Evolutionary conservation across 192 early-diverging fungal species (phyloP).

Genomic region (Coemansia sp.): DNA sequence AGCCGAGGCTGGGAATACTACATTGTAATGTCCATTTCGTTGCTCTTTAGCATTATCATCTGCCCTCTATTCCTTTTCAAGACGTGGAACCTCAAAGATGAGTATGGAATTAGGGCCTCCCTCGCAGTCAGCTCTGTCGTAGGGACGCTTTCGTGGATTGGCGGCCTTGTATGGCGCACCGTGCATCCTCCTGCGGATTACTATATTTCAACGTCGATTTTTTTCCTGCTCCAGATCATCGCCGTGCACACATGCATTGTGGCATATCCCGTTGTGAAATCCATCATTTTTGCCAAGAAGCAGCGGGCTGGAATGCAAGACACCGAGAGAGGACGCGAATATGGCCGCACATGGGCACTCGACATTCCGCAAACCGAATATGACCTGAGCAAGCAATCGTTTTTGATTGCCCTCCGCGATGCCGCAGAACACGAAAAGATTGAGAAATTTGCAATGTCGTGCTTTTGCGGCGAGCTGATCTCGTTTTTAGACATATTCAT

Average conservation of each 20-base stretch:
- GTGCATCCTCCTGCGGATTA: not conserved
- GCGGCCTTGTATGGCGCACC: slow-evolving; percentile 11
- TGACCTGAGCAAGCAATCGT: slow-evolving; percentile 18
- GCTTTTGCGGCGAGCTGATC: slow-evolving; percentile 33
- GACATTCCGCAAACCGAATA: slow-evolving; percentile 12
- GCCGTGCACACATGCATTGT: slow-evolving; percentile 17
- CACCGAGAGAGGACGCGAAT: not conserved
- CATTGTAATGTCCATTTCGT: not conserved
- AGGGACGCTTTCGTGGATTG: slow-evolving; percentile 15
- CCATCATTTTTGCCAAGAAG: slow-evolving; percentile 7
- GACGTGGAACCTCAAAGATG: slow-evolving; percentile 18
- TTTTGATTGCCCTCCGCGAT: slow-evolving; percentile 26
- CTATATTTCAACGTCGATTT: slow-evolving; percentile 14
- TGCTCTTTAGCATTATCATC: slow-evolving; percentile 1
- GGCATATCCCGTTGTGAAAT: slow-evolving; percentile 12
- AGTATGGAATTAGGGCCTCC: slow-evolving; percentile 26
- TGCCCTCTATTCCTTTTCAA: slow-evolving; percentile 11
- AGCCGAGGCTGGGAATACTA: slow-evolving; percentile 13
- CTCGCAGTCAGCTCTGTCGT: slow-evolving; percentile 12
- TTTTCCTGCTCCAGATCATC: slow-evolving; percentile 16
- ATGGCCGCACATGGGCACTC: slow-evolving; percentile 15
- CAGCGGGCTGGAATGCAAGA: not conserved
- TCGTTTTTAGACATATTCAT: slow-evolving; percentile 22
- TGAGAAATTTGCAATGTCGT: slow-evolving; percentile 15
- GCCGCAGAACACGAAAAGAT: slow-evolving; percentile 19